phyloP scores from a whole-genome alignment of 192 early-diverging fungal genomes.

The Phycomyces nitens region DNA sequence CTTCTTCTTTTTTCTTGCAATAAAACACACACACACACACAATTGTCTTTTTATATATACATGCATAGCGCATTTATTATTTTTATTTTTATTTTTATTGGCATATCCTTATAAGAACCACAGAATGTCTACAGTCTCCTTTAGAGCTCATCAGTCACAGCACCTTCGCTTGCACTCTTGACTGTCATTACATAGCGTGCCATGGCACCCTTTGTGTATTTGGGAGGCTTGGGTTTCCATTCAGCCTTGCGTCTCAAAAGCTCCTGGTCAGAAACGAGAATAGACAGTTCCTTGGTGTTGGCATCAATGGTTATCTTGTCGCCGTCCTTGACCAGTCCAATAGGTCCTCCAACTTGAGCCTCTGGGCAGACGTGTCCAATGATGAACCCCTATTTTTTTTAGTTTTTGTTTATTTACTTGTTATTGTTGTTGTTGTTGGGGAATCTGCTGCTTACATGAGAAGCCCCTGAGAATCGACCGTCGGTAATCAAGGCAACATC shows the following conservation, averaged over 20 bases:
- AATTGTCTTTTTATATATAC: too few species aligned
- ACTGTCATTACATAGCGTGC: constrained; percentile 88
- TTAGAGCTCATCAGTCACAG: constrained; percentile 70
- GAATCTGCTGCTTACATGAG: constrained; percentile 60
- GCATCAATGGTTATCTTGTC: constrained; percentile 93
- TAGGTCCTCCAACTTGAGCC: constrained; percentile 94
- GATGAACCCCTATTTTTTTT: constrained; percentile 74
- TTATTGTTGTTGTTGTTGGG: neutral
- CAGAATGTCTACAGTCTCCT: too few species aligned
- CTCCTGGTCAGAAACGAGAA: constrained; percentile 77
- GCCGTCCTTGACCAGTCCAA: constrained; percentile 85
- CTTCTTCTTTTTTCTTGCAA: too few species aligned
- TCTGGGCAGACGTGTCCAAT: constrained; percentile 98
- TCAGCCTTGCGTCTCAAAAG: constrained; percentile 56
- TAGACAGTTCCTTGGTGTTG: constrained; percentile 62
- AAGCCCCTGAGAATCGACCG: constrained; percentile 97
- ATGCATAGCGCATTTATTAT: too few species aligned
- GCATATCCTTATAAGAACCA: too few species aligned
- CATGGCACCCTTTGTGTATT: constrained; percentile 81
- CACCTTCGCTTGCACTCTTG: constrained; percentile 72
- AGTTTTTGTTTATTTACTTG: neutral
- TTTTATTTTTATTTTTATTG: too few species aligned
- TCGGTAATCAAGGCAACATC: constrained; percentile 96
- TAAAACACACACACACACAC: too few species aligned
- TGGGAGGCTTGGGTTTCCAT: constrained; percentile 83